phyloP scores from a whole-genome alignment of 1,284 basidiomycete species.

The Ceraceosorus guamensis region DNA sequence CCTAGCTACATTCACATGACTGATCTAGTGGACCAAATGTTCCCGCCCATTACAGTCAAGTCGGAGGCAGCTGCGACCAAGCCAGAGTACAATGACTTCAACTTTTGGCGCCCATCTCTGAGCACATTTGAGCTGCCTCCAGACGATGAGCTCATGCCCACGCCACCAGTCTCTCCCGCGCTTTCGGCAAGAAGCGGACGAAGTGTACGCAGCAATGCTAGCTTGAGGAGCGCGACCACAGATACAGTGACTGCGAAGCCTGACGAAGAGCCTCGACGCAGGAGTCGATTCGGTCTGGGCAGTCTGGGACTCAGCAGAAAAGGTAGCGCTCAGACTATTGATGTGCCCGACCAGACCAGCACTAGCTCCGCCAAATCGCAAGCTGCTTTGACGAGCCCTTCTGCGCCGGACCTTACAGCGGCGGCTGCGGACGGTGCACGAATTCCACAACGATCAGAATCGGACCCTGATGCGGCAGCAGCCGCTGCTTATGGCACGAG shows the following conservation, averaged over 20 bases:
- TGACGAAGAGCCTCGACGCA: slow-evolving; percentile 14
- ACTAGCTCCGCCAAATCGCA: neutral
- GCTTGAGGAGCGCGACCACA: slow-evolving; percentile 17
- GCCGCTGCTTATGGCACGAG: neutral
- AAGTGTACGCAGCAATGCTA: slow-evolving; percentile 13
- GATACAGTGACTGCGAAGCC: slow-evolving; percentile 22
- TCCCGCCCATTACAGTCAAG: slow-evolving; percentile 78
- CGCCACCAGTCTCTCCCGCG: slow-evolving; percentile 67
- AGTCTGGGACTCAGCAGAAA: slow-evolving; percentile 20
- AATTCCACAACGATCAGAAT: slow-evolving; percentile 5
- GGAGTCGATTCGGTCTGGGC: slow-evolving; percentile 30
- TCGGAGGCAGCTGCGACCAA: slow-evolving; percentile 58
- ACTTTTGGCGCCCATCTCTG: slow-evolving; percentile 74
- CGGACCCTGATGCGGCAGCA: slow-evolving; percentile 12
- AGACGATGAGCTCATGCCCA: slow-evolving; percentile 64
- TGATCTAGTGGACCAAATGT: slow-evolving; percentile 97
- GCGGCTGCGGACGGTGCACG: neutral
- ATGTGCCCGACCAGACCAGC: slow-evolving; percentile 6
- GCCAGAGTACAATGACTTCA: slow-evolving; percentile 92
- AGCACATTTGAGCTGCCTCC: slow-evolving; percentile 66
- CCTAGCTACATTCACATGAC: slow-evolving; percentile 84
- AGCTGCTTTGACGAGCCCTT: slow-evolving; percentile 1
- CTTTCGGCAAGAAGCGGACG: slow-evolving; percentile 79
- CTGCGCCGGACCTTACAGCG: slow-evolving; percentile 7
- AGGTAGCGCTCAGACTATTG: slow-evolving; percentile 10